Conservation (phyloP, 192 early-diverging fungal genomes). For the Gaertneriomyces semiglobifer region DNA sequence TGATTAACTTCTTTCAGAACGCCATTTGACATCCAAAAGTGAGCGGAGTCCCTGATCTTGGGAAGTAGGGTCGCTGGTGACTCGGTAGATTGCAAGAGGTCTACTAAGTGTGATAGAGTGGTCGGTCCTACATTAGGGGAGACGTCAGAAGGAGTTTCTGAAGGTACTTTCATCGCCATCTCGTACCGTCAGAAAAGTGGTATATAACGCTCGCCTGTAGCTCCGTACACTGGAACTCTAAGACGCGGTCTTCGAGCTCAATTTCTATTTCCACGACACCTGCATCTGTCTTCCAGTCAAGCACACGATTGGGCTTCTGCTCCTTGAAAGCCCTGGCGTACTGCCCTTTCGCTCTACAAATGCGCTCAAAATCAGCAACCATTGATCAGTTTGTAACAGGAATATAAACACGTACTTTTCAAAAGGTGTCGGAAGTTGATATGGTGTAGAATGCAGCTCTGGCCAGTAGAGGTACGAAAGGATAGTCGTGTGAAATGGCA, state of each 20-base stretch:
- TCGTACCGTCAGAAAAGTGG: conserved; percentile 4
- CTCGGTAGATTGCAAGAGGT: background rate
- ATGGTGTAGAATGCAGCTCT: background rate
- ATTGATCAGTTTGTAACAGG: background rate
- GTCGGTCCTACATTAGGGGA: background rate
- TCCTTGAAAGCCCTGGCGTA: conserved; percentile 15
- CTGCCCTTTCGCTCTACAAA: conserved; percentile 4
- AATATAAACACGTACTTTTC: background rate
- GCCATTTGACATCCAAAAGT: conserved; percentile 7
- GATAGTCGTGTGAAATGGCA: background rate
- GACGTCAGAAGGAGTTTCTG: background rate
- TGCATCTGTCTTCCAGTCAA: conserved; percentile 15
- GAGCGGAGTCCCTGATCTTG: background rate
- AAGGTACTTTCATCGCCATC: background rate
- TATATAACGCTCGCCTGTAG: conserved; percentile 22
- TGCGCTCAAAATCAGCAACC: background rate
- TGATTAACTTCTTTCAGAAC: conserved; percentile 1
- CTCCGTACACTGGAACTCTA: conserved; percentile 5
- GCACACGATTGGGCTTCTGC: conserved; percentile 15
- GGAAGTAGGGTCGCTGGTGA: background rate
- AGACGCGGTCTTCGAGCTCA: background rate
- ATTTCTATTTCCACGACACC: conserved; percentile 15
- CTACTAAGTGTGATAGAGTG: background rate
- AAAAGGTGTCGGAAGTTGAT: conserved; percentile 7
- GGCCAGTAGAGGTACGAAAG: conserved; percentile 27